phyloP scores from a whole-genome alignment of 164 flowering plant species.

The Brasenia schreberi region DNA sequence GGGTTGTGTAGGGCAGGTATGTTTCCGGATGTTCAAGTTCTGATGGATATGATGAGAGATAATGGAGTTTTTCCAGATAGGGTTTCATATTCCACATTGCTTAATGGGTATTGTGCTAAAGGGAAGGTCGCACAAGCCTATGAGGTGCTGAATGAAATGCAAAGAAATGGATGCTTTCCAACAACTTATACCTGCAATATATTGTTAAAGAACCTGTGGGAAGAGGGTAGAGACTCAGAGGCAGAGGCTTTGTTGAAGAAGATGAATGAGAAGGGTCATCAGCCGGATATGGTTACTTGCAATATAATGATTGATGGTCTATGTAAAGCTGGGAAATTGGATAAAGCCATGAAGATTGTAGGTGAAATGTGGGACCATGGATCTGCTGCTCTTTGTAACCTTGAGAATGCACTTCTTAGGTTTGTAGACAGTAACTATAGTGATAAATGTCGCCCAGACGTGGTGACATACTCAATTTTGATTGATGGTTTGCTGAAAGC shows the following conservation, averaged over 20 bases:
- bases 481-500: conserved; percentile 60
- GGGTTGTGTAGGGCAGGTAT: conserved; percentile 75
- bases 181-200: conserved; percentile 67
- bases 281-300: conserved; percentile 73
- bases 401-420: conserved; percentile 56
- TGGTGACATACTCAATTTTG: conserved; percentile 65
- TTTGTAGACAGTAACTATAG: conserved; percentile 33
- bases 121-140: conserved; percentile 54
- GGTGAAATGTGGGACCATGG: conserved; percentile 85
- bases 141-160: conserved; percentile 60
- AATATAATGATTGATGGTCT: conserved; percentile 75
- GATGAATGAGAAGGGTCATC: conserved; percentile 77
- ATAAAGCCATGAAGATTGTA: conserved; percentile 68
- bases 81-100: conserved; percentile 56
- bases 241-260: conserved; percentile 74
- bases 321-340: conserved; percentile 61
- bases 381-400: conserved; percentile 68
- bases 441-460: conserved; percentile 63
- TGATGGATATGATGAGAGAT: conserved; percentile 47
- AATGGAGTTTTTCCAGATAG: conserved; percentile 55
- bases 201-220: conserved; percentile 80
- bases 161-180: conserved; percentile 41
- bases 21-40: conserved; percentile 58
- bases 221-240: conserved; percentile 50
- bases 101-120: conserved; percentile 61